Conservation (phyloP, 2,329 filamentous ascomycete genomes). For the Lizonia empirigonia region DNA sequence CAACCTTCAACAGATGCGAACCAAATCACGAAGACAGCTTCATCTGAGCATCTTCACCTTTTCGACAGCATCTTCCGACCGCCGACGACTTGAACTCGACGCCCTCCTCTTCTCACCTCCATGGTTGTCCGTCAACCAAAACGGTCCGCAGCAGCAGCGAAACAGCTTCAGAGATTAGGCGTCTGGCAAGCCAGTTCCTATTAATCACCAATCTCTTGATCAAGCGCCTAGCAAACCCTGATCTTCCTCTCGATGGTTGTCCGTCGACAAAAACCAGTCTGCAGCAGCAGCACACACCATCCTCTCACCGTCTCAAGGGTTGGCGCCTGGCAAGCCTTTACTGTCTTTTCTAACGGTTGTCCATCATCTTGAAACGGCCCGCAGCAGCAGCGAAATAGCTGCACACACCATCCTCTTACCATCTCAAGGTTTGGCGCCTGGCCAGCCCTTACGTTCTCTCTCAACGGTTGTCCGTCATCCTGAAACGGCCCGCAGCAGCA, state of each 20-base stretch:
- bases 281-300: not conserved
- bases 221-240: no score
- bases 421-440: no score
- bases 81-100: not conserved
- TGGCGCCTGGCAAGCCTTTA: not conserved
- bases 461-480: not conserved
- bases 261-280: not conserved
- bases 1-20: constrained; percentile 19
- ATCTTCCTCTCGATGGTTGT: not conserved
- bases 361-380: not conserved
- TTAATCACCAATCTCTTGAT: no score
- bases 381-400: not conserved
- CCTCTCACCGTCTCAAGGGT: not conserved
- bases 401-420: no score
- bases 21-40: not conserved
- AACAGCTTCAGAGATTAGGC: not conserved
- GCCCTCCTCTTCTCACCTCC: not conserved
- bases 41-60: not conserved
- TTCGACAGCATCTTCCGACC: not conserved
- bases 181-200: not conserved
- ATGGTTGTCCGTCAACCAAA: constrained; percentile 3
- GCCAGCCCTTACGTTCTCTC: not conserved
- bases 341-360: no score
- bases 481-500: not conserved
- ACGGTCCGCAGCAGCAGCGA: constrained; percentile 1